These are phyloP conservation scores for Euphorbia schlechtendalii DNA, from an alignment of 441 rosid genomes.

Conservation along the genomic window DNA sequence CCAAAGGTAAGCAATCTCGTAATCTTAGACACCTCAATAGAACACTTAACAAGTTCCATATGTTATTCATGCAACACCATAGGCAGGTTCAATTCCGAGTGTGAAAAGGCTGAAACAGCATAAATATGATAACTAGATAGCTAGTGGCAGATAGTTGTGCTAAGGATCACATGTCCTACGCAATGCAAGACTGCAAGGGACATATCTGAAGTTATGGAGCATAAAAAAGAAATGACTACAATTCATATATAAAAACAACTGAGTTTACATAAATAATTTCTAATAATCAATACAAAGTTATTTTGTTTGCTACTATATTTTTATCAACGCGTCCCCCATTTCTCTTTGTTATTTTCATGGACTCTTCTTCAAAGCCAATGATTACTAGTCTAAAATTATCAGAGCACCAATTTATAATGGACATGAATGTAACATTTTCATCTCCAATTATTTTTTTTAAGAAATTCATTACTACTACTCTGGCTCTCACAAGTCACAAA, in stretches of 20 bases:
- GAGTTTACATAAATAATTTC: background rate
- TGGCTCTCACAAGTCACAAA: background rate
- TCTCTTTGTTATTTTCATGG: background rate
- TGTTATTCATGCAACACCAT: background rate
- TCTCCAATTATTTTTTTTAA: background rate
- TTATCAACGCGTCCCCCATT: background rate
- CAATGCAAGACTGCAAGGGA: background rate
- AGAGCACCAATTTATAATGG: background rate
- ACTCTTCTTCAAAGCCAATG: background rate
- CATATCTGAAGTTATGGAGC: too few species aligned
- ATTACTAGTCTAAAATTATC: background rate
- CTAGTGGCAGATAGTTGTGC: background rate
- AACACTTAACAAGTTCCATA: background rate
- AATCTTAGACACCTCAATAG: background rate
- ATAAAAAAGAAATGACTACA: too few species aligned
- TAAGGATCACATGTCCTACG: background rate
- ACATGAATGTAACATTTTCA: background rate
- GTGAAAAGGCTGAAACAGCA: background rate
- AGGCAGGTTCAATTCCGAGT: background rate
- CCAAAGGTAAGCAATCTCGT: background rate
- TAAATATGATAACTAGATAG: background rate
- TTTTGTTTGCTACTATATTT: too few species aligned
- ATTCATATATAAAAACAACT: background rate
- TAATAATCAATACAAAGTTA: background rate
- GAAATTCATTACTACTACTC: background rate